A percentile compares a stretch with the other conserved stretches of the same genome.
These are phyloP conservation scores for Warburgia ugandensis DNA, from an alignment of 164 flowering plant species.

Conservation along the genomic window DNA sequence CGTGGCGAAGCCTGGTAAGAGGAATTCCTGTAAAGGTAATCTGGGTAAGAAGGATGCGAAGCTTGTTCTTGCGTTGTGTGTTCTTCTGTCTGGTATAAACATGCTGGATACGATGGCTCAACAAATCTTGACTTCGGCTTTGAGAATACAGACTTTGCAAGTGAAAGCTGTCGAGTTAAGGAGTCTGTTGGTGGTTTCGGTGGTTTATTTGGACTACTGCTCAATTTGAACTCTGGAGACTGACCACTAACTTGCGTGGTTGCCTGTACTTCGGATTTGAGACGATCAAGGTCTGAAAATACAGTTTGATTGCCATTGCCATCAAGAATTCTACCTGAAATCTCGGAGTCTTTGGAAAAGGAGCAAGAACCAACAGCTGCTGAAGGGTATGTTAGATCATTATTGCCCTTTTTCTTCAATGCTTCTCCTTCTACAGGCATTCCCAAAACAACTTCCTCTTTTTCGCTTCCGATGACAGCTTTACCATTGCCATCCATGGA, in stretches of 20 bases:
- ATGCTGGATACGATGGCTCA: constrained; percentile 22
- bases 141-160: constrained; percentile 21
- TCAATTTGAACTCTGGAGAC: constrained; percentile 24
- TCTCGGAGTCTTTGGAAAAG: constrained; percentile 11
- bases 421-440: constrained; percentile 24
- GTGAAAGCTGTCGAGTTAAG: constrained; percentile 13
- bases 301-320: neutral
- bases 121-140: constrained; percentile 44
- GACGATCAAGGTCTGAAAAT: neutral
- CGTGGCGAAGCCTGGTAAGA: constrained; percentile 18
- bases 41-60: too few relatives aligned
- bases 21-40: too few relatives aligned
- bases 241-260: constrained; percentile 14
- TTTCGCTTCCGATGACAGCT: neutral
- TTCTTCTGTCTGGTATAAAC: constrained; percentile 11
- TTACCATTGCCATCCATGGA: constrained; percentile 15
- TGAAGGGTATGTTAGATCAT: neutral
- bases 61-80: neutral
- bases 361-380: constrained; percentile 3
- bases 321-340: neutral
- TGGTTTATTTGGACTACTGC: constrained; percentile 27
- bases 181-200: constrained; percentile 24
- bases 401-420: neutral
- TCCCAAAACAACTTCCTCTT: constrained; percentile 24
- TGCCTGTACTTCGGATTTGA: constrained; percentile 11